Evolutionary conservation across 768 basidiomycete species (phyloP).

Genomic region (Termitomyces titanicus): DNA sequence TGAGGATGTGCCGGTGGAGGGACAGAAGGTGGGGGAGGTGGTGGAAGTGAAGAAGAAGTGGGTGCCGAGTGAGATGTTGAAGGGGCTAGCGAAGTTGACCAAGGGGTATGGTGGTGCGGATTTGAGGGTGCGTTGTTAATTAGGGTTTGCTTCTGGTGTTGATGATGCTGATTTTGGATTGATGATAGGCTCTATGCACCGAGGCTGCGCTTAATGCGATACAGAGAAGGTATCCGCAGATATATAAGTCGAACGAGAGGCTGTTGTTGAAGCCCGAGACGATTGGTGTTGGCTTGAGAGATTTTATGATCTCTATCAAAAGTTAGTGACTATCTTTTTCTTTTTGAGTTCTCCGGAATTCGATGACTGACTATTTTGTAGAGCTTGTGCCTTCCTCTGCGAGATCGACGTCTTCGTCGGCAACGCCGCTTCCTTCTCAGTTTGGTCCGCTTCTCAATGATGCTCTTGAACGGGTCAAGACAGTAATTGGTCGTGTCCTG

Average conservation of each 20-base stretch:
- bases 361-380: conserved; percentile 25
- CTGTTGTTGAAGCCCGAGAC: conserved; percentile 81
- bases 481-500: conserved; percentile 66
- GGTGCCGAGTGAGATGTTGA: conserved; percentile 23
- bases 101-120: conserved; percentile 99
- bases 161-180: neutral
- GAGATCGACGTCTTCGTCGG: conserved; percentile 82
- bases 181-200: conserved; percentile 80
- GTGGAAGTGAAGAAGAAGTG: conserved; percentile 21
- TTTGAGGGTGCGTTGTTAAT: conserved; percentile 62
- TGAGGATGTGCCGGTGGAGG: conserved; percentile 24
- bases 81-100: conserved; percentile 79
- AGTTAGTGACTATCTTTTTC: conserved; percentile 47
- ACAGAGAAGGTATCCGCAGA: conserved; percentile 94
- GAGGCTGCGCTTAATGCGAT: conserved; percentile 97
- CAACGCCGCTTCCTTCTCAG: conserved; percentile 81
- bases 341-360: neutral
- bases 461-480: conserved; percentile 68
- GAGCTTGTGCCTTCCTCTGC: conserved; percentile 95
- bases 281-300: conserved; percentile 79
- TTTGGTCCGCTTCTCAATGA: conserved; percentile 73
- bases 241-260: conserved; percentile 89
- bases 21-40: conserved; percentile 20
- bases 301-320: conserved; percentile 97
- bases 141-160: neutral